These are phyloP conservation scores for Rhizoclosmatium sp. DNA, from an alignment of 192 early-diverging fungal species.

Conservation along the genomic window DNA sequence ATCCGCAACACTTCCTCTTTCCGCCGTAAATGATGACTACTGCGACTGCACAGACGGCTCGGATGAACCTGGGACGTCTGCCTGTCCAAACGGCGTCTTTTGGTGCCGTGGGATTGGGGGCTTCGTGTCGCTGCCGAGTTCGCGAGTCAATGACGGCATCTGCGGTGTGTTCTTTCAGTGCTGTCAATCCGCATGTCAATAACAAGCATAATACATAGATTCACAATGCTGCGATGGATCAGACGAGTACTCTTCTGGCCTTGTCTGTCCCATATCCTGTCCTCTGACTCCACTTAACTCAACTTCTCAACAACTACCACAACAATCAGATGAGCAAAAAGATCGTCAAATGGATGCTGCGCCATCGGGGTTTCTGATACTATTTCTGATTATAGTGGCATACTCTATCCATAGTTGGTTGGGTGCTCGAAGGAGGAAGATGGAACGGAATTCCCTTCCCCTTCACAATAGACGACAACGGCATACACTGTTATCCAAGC, in stretches of 20 bases:
- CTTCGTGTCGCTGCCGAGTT: slow-evolving; percentile 70
- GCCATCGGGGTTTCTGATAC: background rate
- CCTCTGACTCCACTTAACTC: background rate
- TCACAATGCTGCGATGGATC: slow-evolving; percentile 95
- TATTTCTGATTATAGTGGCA: slow-evolving; percentile 4
- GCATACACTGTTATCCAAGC: too few relatives aligned
- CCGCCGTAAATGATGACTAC: slow-evolving; percentile 88
- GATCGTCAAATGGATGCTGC: slow-evolving; percentile 15
- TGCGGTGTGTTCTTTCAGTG: slow-evolving; percentile 67
- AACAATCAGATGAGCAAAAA: background rate
- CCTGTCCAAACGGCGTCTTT: slow-evolving; percentile 81
- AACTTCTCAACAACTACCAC: background rate
- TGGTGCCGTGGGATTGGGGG: slow-evolving; percentile 82
- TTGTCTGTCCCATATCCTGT: slow-evolving; percentile 27
- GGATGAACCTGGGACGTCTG: slow-evolving; percentile 93
- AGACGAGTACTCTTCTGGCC: slow-evolving; percentile 74
- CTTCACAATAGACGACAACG: too few relatives aligned
- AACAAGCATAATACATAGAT: slow-evolving; percentile 44
- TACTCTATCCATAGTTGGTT: slow-evolving; percentile 14
- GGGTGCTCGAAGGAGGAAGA: slow-evolving; percentile 9
- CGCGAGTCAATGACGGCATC: slow-evolving; percentile 90
- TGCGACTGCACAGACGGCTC: slow-evolving; percentile 92
- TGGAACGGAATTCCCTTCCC: too few relatives aligned
- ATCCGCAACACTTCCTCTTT: slow-evolving; percentile 64
- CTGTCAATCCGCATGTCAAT: background rate